phyloP scores from a whole-genome alignment of 768 basidiomycete genomes.

The Hygrophorus russula region DNA sequence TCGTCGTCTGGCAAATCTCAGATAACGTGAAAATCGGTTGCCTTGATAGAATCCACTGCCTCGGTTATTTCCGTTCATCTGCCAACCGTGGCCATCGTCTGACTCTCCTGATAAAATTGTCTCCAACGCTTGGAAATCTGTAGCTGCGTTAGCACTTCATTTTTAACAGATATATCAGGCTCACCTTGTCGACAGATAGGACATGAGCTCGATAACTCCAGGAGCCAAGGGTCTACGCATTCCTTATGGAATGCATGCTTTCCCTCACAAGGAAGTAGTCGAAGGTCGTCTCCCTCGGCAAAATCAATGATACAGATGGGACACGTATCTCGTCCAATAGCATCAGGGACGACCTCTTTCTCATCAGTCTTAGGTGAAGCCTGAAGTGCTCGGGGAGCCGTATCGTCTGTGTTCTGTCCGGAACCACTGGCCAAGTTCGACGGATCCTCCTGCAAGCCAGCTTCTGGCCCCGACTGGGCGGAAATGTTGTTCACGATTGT shows the following conservation, averaged over 20 bases:
- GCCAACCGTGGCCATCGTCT: slow-evolving; percentile 9
- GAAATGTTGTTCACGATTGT: too few relatives aligned
- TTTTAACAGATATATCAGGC: not conserved
- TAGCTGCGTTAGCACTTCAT: not conserved
- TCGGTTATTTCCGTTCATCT: not conserved
- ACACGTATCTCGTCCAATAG: slow-evolving; percentile 77
- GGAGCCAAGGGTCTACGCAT: slow-evolving; percentile 90
- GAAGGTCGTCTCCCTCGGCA: slow-evolving; percentile 85
- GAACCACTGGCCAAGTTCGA: not conserved
- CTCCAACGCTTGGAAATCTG: slow-evolving; percentile 53
- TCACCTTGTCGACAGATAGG: slow-evolving; percentile 86
- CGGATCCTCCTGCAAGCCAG: slow-evolving; percentile 1
- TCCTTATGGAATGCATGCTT: slow-evolving; percentile 83
- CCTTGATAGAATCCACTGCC: slow-evolving; percentile 10
- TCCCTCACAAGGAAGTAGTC: slow-evolving; percentile 84
- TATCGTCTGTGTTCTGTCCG: not conserved
- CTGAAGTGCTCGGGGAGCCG: too few relatives aligned
- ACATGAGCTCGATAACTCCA: slow-evolving; percentile 83
- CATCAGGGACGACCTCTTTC: slow-evolving; percentile 40
- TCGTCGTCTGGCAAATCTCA: slow-evolving; percentile 37
- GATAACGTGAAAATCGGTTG: slow-evolving; percentile 46
- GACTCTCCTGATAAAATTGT: slow-evolving; percentile 34
- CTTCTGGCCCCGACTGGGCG: not conserved
- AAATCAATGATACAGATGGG: slow-evolving; percentile 95
- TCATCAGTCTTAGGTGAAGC: too few relatives aligned